Base-by-base conservation (phyloP, 768 basidiomycete genomes). In the Lentinula detonsa region DNA sequence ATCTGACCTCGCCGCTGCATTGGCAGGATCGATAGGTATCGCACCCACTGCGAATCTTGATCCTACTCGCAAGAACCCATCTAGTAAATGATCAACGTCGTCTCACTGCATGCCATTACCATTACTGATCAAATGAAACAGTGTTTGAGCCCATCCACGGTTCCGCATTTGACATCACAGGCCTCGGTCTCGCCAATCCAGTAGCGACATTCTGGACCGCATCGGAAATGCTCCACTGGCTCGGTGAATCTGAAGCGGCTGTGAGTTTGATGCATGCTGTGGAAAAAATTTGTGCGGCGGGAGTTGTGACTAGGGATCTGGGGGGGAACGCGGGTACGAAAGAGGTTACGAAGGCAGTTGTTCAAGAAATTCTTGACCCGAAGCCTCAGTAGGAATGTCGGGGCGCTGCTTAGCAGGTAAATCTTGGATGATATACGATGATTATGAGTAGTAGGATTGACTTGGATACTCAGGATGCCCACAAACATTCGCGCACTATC, bases 141-240 rank as follows among this genome's bases (percentile, higher is more conserved):
- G 50, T 82, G 63, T 83, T 83, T 62, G 82, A 83, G 64, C 81
- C 83, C 5, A 79, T 84, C 10, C 82, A 84, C 63, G 83, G 83
- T 13, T 80, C 81, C 33, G 83, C 83, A 1, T 82, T 82, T 13
- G 83, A 85, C 66, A 85, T 85, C 61, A 79, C 77, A 10, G 82
- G 82, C 16, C 76, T 74, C 66, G 79, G 78, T 0, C 78, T 83
- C 42, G 80, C 83, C 1, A 85, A 84, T 63, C 83, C 83, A 1
- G 71, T 84, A 18, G 83, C 77, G 4, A 81, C 82, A 69, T 81
- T 85, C 59, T 83, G 81, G 83, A 70, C 71, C 13, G 80, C 80
- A 0, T 75, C 78, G 21, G 81, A 82, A 70, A 83, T 84, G 83
- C 75, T 84, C 7, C 65, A 71, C 31, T 76, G 73, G 70, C 65